Percentiles rank a stretch among this genome's conserved stretches.
These are phyloP conservation scores for Artemisia annua DNA, from an alignment of 129 eudicot species.

Conservation along the genomic window DNA sequence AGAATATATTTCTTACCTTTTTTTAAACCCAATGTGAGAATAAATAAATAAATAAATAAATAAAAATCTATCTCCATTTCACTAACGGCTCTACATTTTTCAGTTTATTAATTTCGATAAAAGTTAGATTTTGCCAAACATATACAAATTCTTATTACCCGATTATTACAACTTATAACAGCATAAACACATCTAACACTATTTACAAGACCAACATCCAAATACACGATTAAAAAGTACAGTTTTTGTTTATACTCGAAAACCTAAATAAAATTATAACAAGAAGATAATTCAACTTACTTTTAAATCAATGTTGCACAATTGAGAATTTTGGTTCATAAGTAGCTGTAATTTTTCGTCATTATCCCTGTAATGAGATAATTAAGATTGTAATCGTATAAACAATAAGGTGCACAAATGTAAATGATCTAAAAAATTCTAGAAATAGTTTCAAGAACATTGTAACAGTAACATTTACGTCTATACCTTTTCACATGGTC, in stretches of 20 bases:
- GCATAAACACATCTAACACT: conserved; percentile 2
- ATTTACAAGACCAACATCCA: background rate
- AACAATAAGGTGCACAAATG: background rate
- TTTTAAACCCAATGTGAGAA: background rate
- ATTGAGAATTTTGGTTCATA: conserved; percentile 61
- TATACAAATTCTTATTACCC: background rate
- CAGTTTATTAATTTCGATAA: background rate
- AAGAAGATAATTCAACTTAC: conserved; percentile 41
- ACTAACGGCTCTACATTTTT: background rate
- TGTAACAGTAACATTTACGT: background rate
- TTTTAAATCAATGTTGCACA: conserved; percentile 55
- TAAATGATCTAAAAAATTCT: too few species aligned
- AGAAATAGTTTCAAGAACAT: background rate
- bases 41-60: too few species aligned
- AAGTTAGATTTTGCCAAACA: background rate
- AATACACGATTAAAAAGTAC: too few species aligned
- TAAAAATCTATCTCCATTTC: background rate
- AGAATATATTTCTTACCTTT: background rate
- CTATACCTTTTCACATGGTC: conserved; percentile 61
- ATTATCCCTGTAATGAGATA: conserved; percentile 60
- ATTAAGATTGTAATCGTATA: background rate
- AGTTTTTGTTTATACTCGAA: background rate
- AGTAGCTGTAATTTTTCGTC: conserved; percentile 60
- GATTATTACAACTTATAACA: conserved; percentile 3
- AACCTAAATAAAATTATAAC: background rate